Percentiles rank a stretch among this genome's conserved stretches.
Conservation (phyloP, 169 alveolate species). For the Babesia ovata region DNA sequence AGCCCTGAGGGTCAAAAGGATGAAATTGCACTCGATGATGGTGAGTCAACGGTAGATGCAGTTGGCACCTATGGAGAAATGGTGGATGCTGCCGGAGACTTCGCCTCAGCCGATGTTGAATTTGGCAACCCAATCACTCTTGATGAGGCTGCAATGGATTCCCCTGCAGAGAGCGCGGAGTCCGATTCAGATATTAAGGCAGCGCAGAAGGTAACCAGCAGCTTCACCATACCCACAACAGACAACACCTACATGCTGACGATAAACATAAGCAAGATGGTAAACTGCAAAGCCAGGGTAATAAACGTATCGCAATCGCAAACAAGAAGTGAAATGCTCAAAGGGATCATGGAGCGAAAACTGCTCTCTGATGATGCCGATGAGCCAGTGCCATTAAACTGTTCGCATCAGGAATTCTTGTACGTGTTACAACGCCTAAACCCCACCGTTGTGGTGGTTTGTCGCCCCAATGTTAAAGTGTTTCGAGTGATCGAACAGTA, state of each 20-base stretch:
- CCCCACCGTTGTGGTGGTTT: constrained; percentile 50
- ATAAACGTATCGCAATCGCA: constrained; percentile 16
- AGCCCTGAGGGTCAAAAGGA: no score
- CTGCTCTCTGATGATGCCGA: constrained; percentile 15
- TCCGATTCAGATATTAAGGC: constrained; percentile 11
- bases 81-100: background rate
- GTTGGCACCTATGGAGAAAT: background rate
- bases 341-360: constrained; percentile 31
- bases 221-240: background rate
- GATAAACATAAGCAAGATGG: background rate
- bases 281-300: constrained; percentile 14
- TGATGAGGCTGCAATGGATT: background rate
- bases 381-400: constrained; percentile 7
- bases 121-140: no score
- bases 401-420: constrained; percentile 38
- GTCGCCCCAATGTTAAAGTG: constrained; percentile 52
- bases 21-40: background rate
- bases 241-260: background rate
- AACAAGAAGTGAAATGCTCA: constrained; percentile 22
- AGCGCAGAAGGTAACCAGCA: background rate
- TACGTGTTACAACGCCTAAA: constrained; percentile 33
- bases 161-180: constrained; percentile 4
- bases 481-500: constrained; percentile 67
- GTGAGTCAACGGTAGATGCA: background rate
- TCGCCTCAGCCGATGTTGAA: no score